phyloP scores from a whole-genome alignment of 129 eudicot genomes.

The Pittosporum tobira region DNA sequence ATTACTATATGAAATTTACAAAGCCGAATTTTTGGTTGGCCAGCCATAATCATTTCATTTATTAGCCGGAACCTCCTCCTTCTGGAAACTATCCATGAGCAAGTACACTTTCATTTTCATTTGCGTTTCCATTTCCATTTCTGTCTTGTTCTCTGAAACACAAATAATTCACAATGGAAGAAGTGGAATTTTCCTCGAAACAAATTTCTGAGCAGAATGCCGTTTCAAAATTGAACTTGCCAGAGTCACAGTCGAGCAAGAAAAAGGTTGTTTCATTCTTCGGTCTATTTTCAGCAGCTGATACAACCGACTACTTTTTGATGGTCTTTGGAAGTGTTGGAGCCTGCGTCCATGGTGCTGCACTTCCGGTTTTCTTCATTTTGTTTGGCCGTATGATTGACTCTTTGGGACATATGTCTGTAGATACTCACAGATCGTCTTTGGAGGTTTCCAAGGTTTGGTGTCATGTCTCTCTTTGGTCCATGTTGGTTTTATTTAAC shows the following conservation, averaged over 20 bases:
- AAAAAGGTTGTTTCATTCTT: constrained; percentile 28
- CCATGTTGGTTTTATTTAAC: constrained; percentile 7
- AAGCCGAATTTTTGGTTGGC: constrained; percentile 37
- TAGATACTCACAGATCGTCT: constrained; percentile 52
- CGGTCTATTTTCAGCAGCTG: constrained; percentile 65
- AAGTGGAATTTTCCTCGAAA: constrained; percentile 34
- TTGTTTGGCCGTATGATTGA: constrained; percentile 74
- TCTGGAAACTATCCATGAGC: constrained; percentile 19
- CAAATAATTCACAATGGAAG: constrained; percentile 29
- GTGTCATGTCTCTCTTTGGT: background rate
- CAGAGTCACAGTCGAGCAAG: constrained; percentile 19
- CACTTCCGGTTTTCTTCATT: constrained; percentile 67
- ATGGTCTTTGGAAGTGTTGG: constrained; percentile 77
- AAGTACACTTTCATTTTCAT: constrained; percentile 5
- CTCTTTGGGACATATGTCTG: constrained; percentile 60
- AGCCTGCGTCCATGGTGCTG: constrained; percentile 75
- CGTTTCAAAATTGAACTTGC: constrained; percentile 17
- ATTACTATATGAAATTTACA: constrained; percentile 10
- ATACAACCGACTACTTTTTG: constrained; percentile 48
- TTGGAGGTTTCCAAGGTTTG: constrained; percentile 54
- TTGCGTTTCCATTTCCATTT: constrained; percentile 10
- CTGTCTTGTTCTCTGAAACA: constrained; percentile 2
- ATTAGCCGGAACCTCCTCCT: constrained; percentile 29
- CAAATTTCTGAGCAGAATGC: constrained; percentile 20
- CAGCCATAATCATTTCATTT: constrained; percentile 32